Conservation (phyloP, 352 stramenopile species). For the Globisporangium echinulatum region DNA sequence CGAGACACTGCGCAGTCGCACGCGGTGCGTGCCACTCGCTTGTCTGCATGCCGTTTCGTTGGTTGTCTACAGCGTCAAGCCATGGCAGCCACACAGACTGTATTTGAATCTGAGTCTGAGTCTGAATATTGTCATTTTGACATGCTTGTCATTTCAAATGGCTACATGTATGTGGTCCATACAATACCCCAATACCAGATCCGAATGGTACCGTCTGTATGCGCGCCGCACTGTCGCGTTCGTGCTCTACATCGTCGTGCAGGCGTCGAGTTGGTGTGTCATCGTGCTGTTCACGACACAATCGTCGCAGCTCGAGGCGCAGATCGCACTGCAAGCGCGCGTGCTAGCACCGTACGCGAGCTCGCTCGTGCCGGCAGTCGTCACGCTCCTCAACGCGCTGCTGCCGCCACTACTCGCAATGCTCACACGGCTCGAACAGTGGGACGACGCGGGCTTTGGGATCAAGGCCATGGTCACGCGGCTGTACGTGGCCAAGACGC, state of each 20-base stretch:
- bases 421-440: constrained; percentile 64
- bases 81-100: neutral
- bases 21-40: constrained; percentile 18
- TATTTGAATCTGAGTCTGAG: no score
- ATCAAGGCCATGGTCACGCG: constrained; percentile 82
- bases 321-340: constrained; percentile 29
- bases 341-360: constrained; percentile 48
- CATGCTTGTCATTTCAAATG: constrained; percentile 6
- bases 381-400: constrained; percentile 70
- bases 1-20: constrained; percentile 41
- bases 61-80: no score
- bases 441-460: constrained; percentile 69
- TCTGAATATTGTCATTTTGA: neutral
- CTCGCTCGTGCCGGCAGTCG: constrained; percentile 60
- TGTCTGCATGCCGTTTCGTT: neutral
- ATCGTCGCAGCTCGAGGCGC: constrained; percentile 45
- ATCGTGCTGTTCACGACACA: constrained; percentile 73
- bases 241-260: constrained; percentile 55
- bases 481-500: constrained; percentile 75
- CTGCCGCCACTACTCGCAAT: constrained; percentile 59
- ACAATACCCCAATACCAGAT: neutral
- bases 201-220: constrained; percentile 56
- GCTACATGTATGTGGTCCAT: no score
- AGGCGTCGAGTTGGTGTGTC: constrained; percentile 58
- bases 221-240: constrained; percentile 34